These are phyloP conservation scores for Auriscalpium orientale DNA, from an alignment of 768 basidiomycete species.

Conservation along the genomic window DNA sequence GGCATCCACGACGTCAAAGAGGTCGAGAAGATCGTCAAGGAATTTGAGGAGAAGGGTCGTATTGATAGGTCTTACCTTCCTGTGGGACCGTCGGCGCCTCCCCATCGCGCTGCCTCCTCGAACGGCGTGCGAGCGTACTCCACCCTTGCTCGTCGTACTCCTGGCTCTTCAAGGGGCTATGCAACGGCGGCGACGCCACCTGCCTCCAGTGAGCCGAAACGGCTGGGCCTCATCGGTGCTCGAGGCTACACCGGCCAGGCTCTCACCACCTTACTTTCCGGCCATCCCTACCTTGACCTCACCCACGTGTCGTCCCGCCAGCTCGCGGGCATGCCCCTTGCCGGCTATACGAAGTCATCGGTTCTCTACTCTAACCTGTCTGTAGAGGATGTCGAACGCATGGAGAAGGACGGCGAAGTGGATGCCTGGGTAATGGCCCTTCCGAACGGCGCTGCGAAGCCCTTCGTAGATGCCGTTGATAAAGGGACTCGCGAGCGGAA, in stretches of 20 bases:
- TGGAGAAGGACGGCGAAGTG: slow-evolving; percentile 86
- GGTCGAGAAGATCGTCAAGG: slow-evolving; percentile 78
- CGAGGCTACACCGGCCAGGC: slow-evolving; percentile 95
- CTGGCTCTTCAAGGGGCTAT: slow-evolving; percentile 62
- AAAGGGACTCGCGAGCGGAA: slow-evolving; percentile 54
- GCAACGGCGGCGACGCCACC: slow-evolving; percentile 50
- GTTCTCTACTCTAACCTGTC: slow-evolving; percentile 80
- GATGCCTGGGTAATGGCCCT: slow-evolving; percentile 99
- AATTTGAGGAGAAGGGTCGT: slow-evolving; percentile 61
- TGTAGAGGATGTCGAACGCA: slow-evolving; percentile 66
- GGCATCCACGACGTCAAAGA: slow-evolving; percentile 87
- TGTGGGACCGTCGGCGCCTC: slow-evolving; percentile 65
- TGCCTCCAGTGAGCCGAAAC: slow-evolving; percentile 63
- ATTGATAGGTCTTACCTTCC: slow-evolving; percentile 89
- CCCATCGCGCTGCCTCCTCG: slow-evolving; percentile 33
- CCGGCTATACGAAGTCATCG: slow-evolving; percentile 70
- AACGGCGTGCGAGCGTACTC: slow-evolving; percentile 50
- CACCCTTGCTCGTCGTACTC: slow-evolving; percentile 40
- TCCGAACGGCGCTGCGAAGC: slow-evolving; percentile 95
- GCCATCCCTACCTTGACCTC: slow-evolving; percentile 83
- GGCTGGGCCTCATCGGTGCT: slow-evolving; percentile 91
- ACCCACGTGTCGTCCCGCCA: slow-evolving; percentile 97
- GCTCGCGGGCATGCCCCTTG: slow-evolving; percentile 73
- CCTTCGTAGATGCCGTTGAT: slow-evolving; percentile 93
- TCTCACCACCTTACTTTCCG: slow-evolving; percentile 75